These are phyloP conservation scores for Xylaria polymorpha DNA, from an alignment of 2,329 filamentous ascomycete genomes.

Conservation along the genomic window DNA sequence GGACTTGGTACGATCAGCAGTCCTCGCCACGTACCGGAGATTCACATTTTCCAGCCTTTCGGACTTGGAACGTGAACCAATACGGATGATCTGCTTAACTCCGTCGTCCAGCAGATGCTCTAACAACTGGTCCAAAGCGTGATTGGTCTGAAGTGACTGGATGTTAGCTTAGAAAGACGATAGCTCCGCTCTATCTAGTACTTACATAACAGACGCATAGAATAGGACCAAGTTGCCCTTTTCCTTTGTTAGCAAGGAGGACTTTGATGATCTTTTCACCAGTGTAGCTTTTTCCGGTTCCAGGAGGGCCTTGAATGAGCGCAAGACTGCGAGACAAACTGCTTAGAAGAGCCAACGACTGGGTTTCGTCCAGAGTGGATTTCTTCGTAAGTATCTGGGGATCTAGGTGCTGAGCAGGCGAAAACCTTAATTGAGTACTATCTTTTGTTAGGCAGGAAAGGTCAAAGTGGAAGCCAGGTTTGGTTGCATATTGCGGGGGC, in stretches of 20 bases:
- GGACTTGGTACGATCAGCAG: constrained; percentile 52
- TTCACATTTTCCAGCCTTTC: constrained; percentile 62
- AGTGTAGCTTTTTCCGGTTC: constrained; percentile 74
- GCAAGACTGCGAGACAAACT: constrained; percentile 65
- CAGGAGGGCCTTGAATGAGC: constrained; percentile 76
- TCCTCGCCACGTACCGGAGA: constrained; percentile 55
- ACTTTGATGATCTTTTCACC: constrained; percentile 69
- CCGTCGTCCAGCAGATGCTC: constrained; percentile 66
- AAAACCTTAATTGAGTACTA: constrained; percentile 40
- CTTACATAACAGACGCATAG: constrained; percentile 61
- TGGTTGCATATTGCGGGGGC: constrained; percentile 63
- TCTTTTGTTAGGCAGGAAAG: constrained; percentile 51
- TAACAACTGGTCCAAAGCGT: constrained; percentile 67
- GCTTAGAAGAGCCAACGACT: constrained; percentile 63
- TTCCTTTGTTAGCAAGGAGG: constrained; percentile 58
- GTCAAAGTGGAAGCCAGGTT: constrained; percentile 62
- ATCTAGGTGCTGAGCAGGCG: constrained; percentile 35
- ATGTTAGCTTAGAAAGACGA: background rate
- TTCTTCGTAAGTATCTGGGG: constrained; percentile 45
- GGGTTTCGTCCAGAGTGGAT: constrained; percentile 64
- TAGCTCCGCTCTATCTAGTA: background rate
- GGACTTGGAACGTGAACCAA: constrained; percentile 69
- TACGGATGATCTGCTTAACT: constrained; percentile 66
- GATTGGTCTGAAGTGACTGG: constrained; percentile 52
- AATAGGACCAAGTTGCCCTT: constrained; percentile 60